These are phyloP conservation scores for Phytopythium delawarense DNA, from an alignment of 352 stramenopile species.

Conservation along the genomic window DNA sequence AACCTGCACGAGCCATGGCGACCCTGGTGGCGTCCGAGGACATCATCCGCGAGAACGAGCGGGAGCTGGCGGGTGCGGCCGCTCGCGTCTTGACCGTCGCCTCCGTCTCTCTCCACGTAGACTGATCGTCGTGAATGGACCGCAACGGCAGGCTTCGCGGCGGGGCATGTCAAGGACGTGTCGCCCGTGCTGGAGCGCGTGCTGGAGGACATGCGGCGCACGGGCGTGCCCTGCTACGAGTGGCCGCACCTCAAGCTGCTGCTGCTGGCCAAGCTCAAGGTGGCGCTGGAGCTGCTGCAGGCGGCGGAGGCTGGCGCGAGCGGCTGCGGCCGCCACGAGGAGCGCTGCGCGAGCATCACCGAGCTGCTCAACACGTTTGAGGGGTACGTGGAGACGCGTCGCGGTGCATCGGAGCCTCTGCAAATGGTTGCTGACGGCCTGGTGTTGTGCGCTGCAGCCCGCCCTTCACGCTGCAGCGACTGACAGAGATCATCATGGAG, in stretches of 20 bases:
- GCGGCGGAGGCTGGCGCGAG: conserved; percentile 23
- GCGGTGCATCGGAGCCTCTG: not conserved
- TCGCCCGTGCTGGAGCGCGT: conserved; percentile 52
- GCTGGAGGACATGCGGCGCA: conserved; percentile 62
- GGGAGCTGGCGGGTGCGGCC: conserved; percentile 51
- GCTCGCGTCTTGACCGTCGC: not conserved
- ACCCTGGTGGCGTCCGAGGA: conserved; percentile 22
- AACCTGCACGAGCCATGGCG: not conserved
- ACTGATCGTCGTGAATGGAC: not conserved
- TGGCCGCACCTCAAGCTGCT: conserved; percentile 71
- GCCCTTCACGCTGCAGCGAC: conserved; percentile 78
- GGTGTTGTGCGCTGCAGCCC: conserved; percentile 19
- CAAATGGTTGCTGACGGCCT: not conserved
- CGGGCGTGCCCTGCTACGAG: conserved; percentile 65
- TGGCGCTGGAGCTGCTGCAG: conserved; percentile 53
- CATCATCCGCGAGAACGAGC: conserved; percentile 62
- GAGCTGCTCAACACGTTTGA: conserved; percentile 65
- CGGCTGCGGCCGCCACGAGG: conserved; percentile 29
- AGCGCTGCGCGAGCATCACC: conserved; percentile 48
- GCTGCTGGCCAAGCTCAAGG: conserved; percentile 50
- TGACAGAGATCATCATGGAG: conserved; percentile 75
- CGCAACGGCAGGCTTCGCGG: conserved; percentile 40
- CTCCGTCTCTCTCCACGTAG: not conserved
- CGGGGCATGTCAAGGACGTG: conserved; percentile 36
- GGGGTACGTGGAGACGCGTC: conserved; percentile 13